These are phyloP conservation scores for Sarocladium kiliense DNA, from an alignment of 2,329 filamentous ascomycete genomes.

Conservation along the genomic window DNA sequence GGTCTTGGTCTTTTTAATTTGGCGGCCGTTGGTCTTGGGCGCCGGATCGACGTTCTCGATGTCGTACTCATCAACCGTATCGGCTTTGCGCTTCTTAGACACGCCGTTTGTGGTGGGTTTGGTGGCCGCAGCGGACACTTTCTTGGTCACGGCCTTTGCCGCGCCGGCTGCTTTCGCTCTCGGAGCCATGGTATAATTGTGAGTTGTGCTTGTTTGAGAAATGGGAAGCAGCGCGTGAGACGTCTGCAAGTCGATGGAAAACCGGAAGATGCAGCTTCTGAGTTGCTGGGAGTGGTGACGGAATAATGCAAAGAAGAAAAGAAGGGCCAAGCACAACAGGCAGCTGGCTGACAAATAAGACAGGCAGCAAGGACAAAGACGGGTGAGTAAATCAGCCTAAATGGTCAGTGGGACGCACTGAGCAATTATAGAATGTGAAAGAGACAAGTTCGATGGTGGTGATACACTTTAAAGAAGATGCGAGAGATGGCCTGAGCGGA, in stretches of 20 bases:
- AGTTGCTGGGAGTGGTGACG: background rate
- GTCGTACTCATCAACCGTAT: slow-evolving; percentile 12
- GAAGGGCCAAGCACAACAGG: background rate
- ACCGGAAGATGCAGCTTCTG: background rate
- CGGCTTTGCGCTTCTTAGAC: slow-evolving; percentile 22
- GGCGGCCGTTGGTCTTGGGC: slow-evolving; percentile 7
- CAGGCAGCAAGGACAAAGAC: background rate
- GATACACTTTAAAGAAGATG: background rate
- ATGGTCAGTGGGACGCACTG: background rate
- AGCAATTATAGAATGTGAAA: background rate
- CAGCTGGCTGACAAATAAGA: slow-evolving; percentile 3
- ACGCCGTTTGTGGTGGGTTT: slow-evolving; percentile 27
- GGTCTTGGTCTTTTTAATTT: slow-evolving; percentile 9
- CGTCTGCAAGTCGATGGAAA: background rate
- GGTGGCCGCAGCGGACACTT: slow-evolving; percentile 23
- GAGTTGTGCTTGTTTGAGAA: background rate
- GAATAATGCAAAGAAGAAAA: background rate
- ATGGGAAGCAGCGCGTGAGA: background rate
- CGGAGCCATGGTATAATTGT: slow-evolving; percentile 23
- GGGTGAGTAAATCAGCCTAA: background rate
- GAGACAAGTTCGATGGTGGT: background rate
- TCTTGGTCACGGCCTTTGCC: slow-evolving; percentile 17
- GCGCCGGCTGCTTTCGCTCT: slow-evolving; percentile 21
- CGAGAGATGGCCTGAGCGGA: background rate
- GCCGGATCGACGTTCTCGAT: slow-evolving; percentile 11